Conservation (phyloP, 1,284 basidiomycete genomes). For the Sporisorium iseilematis-ciliati region DNA sequence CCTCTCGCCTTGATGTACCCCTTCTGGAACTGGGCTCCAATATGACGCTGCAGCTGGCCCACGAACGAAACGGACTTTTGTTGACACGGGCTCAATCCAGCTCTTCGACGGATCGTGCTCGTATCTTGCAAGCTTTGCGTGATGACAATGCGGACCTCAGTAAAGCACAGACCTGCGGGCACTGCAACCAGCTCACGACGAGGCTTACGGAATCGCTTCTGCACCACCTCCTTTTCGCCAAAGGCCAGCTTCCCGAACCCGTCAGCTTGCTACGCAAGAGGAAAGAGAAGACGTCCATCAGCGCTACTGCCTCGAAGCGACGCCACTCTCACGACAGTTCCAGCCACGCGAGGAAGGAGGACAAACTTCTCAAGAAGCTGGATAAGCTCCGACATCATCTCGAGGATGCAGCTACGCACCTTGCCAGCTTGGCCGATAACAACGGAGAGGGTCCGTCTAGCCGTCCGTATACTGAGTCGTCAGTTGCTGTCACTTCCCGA, state of each 20-base stretch:
- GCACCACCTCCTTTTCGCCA: constrained; percentile 50
- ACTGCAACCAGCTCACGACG: constrained; percentile 40
- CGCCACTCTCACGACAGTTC: constrained; percentile 11
- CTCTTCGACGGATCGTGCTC: constrained; percentile 3
- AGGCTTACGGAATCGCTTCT: constrained; percentile 38
- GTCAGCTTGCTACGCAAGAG: constrained; percentile 32
- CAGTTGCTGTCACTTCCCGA: neutral
- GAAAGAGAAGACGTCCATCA: neutral
- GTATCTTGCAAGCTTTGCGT: constrained; percentile 15
- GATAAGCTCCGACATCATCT: constrained; percentile 24
- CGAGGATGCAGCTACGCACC: constrained; percentile 18
- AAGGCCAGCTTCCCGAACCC: constrained; percentile 49
- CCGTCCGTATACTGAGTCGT: neutral
- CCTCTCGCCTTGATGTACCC: constrained; percentile 23
- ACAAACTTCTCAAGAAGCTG: constrained; percentile 32
- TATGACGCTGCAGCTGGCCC: constrained; percentile 29
- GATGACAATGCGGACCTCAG: constrained; percentile 11
- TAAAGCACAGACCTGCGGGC: constrained; percentile 45
- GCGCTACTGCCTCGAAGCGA: neutral
- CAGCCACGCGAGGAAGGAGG: constrained; percentile 11
- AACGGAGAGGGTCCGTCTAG: constrained; percentile 31
- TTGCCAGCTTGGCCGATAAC: constrained; percentile 14
- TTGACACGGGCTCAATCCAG: constrained; percentile 11
- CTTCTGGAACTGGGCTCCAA: constrained; percentile 35
- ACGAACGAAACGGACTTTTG: constrained; percentile 32